A percentile compares a stretch with the other conserved stretches of the same genome.
These are phyloP conservation scores for Pistacia vera DNA, from an alignment of 345 rosid genomes.

Conservation along the genomic window DNA sequence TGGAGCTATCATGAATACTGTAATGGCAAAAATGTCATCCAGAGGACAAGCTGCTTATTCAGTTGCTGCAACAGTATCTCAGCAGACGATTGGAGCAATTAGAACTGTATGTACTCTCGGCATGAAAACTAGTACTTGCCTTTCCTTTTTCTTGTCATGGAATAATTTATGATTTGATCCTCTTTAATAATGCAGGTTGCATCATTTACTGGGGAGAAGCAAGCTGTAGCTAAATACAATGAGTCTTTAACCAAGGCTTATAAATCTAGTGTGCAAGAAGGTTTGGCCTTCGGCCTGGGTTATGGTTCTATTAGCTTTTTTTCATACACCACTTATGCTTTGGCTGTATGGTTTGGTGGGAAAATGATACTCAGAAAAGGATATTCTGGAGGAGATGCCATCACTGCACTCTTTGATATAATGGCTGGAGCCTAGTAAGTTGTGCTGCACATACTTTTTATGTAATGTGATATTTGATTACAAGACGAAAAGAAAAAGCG, in stretches of 20 bases:
- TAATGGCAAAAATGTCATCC: constrained; percentile 36
- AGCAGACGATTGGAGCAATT: constrained; percentile 48
- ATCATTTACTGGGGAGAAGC: constrained; percentile 56
- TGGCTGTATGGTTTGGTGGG: constrained; percentile 61
- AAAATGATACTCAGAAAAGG: constrained; percentile 50
- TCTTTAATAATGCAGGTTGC: constrained; percentile 37
- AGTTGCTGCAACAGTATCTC: constrained; percentile 37
- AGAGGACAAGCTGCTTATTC: constrained; percentile 44
- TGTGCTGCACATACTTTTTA: neutral
- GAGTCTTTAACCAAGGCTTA: constrained; percentile 40
- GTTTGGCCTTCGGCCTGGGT: constrained; percentile 42
- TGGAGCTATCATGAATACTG: constrained; percentile 32
- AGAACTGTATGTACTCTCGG: constrained; percentile 35
- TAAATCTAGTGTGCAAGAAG: constrained; percentile 38
- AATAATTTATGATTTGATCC: neutral
- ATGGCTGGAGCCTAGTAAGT: constrained; percentile 49
- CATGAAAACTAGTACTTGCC: neutral
- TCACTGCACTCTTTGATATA: constrained; percentile 42
- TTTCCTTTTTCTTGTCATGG: neutral
- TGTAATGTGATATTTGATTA: neutral
- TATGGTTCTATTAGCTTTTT: constrained; percentile 29
- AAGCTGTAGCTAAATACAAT: constrained; percentile 38
- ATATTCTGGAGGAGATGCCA: constrained; percentile 43
- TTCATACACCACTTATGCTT: constrained; percentile 29
- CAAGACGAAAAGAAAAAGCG: no score